Conservation (phyloP, 768 basidiomycete genomes). For the Asterophora parasitica region DNA sequence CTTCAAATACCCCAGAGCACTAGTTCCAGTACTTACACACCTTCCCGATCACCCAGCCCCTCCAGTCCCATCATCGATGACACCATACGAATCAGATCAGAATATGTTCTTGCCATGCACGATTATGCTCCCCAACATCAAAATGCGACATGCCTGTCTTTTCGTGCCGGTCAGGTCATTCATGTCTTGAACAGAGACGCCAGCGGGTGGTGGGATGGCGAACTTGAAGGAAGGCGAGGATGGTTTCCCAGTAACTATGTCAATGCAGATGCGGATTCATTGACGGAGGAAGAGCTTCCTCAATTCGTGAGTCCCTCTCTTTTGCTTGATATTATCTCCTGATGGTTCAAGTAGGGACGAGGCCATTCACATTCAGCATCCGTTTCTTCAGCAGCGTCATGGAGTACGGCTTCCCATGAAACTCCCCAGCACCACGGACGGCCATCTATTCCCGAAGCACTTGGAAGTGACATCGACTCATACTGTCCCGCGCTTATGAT, state of each 20-base stretch:
- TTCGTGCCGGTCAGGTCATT: slow-evolving; percentile 87
- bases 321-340: slow-evolving; percentile 2
- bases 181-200: slow-evolving; percentile 83
- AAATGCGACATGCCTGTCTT: slow-evolving; percentile 78
- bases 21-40: slow-evolving; percentile 17
- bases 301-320: slow-evolving; percentile 34
- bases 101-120: slow-evolving; percentile 89
- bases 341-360: slow-evolving; percentile 22
- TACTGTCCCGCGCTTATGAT: slow-evolving; percentile 78
- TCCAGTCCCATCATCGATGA: slow-evolving; percentile 42
- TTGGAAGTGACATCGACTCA: slow-evolving; percentile 47
- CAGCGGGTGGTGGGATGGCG: slow-evolving; percentile 99
- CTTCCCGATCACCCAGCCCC: slow-evolving; percentile 37
- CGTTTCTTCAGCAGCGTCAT: slow-evolving; percentile 47
- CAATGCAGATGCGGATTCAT: slow-evolving; percentile 53
- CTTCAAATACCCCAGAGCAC: slow-evolving; percentile 33
- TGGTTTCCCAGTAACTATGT: slow-evolving; percentile 99
- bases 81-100: slow-evolving; percentile 44
- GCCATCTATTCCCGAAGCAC: slow-evolving; percentile 40
- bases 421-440: slow-evolving; percentile 35
- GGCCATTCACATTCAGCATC: slow-evolving; percentile 52
- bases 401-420: slow-evolving; percentile 41
- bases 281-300: slow-evolving; percentile 54
- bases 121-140: slow-evolving; percentile 75
- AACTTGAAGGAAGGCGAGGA: slow-evolving; percentile 80